These are phyloP conservation scores for Centella asiatica DNA, from an alignment of 129 eudicot genomes.

Conservation along the genomic window DNA sequence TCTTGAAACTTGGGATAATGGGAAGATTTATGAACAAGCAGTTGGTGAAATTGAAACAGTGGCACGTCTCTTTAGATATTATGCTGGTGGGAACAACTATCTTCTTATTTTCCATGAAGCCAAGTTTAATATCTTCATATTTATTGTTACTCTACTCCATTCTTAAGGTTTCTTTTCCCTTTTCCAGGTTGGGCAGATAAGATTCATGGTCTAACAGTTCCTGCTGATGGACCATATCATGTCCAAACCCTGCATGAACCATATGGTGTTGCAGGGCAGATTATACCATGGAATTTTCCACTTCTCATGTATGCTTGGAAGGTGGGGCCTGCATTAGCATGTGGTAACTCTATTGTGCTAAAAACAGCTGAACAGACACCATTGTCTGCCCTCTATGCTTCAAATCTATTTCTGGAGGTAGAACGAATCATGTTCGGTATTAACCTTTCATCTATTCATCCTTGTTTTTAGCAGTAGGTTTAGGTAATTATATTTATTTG, in stretches of 20 bases:
- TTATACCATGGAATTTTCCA: conserved; percentile 84
- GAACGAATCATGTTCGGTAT: background rate
- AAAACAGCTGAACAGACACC: conserved; percentile 86
- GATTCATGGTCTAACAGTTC: conserved; percentile 67
- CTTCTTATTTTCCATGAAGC: background rate
- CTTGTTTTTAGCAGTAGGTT: too few species aligned
- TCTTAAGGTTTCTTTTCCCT: background rate
- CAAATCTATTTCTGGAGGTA: conserved; percentile 74
- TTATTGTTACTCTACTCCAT: background rate
- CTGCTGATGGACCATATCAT: conserved; percentile 68
- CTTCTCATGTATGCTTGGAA: conserved; percentile 74
- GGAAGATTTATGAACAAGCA: conserved; percentile 72
- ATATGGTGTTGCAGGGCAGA: conserved; percentile 73
- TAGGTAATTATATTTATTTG: too few species aligned
- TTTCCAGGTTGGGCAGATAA: conserved; percentile 80
- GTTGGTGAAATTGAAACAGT: conserved; percentile 52
- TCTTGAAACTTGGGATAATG: conserved; percentile 87
- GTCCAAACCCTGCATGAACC: conserved; percentile 72
- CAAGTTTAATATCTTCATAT: background rate
- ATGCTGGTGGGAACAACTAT: conserved; percentile 55
- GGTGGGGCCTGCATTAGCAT: conserved; percentile 78
- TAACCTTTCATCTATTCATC: too few species aligned
- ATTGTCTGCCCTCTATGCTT: conserved; percentile 56
- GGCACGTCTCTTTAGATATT: conserved; percentile 62
- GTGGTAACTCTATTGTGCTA: conserved; percentile 72